These are phyloP conservation scores for Microbotryum scabiosae DNA, from an alignment of 1,284 basidiomycete species.

Conservation along the genomic window DNA sequence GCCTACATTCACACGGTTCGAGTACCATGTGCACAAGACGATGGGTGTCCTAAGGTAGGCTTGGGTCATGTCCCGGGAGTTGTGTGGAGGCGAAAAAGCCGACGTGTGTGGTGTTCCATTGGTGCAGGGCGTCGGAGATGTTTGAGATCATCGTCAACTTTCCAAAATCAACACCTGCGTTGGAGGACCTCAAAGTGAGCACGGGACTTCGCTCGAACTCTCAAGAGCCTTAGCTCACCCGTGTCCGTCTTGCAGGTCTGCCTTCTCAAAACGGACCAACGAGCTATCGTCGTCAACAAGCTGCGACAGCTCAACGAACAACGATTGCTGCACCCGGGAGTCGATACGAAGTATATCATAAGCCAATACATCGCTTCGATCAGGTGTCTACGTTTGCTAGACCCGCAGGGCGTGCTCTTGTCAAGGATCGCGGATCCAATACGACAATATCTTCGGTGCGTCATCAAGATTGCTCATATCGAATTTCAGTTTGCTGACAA, in stretches of 20 bases:
- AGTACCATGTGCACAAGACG: conserved; percentile 78
- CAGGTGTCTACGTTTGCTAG: conserved; percentile 77
- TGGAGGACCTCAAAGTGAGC: conserved; percentile 75
- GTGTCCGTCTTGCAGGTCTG: conserved; percentile 51
- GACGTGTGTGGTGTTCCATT: neutral
- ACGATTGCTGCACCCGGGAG: conserved; percentile 88
- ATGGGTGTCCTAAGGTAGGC: conserved; percentile 69
- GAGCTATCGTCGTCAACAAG: conserved; percentile 57
- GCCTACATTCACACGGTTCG: conserved; percentile 75
- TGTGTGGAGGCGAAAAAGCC: neutral
- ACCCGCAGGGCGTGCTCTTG: conserved; percentile 83
- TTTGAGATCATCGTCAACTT: conserved; percentile 94
- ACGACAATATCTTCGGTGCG: conserved; percentile 68
- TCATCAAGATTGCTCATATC: conserved; percentile 1
- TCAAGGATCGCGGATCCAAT: conserved; percentile 88
- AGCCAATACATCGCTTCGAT: conserved; percentile 92
- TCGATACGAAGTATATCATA: conserved; percentile 86
- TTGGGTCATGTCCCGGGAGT: neutral
- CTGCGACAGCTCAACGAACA: conserved; percentile 69
- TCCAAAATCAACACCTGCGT: conserved; percentile 73
- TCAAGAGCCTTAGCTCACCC: neutral
- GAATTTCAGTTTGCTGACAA: too few species aligned
- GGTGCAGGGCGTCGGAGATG: conserved; percentile 66
- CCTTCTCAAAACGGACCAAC: conserved; percentile 65
- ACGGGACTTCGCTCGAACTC: neutral